Percentiles rank a stretch among this genome's conserved stretches.
phyloP scores from a whole-genome alignment of 2,329 filamentous ascomycete genomes.

The Hypomyces perniciosus region DNA sequence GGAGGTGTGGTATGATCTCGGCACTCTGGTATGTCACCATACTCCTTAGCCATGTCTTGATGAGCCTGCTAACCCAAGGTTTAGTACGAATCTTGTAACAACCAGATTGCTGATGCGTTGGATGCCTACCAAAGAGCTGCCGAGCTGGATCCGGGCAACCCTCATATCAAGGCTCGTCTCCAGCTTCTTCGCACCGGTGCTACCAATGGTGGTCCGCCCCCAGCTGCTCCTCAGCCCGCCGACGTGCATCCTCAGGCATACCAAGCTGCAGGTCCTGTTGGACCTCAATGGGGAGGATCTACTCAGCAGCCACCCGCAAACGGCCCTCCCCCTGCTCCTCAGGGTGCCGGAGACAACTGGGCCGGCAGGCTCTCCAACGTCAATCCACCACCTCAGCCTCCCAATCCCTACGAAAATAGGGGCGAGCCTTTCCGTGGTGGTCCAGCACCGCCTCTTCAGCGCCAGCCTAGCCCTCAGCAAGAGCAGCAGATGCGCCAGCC shows the following conservation, averaged over 20 bases:
- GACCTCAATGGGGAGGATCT: slow-evolving; percentile 84
- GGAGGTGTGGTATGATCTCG: slow-evolving; percentile 98
- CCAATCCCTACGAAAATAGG: slow-evolving; percentile 75
- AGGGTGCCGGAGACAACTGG: slow-evolving; percentile 48
- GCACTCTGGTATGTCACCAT: slow-evolving; percentile 69
- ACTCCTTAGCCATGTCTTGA: not conserved
- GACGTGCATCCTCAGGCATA: slow-evolving; percentile 96
- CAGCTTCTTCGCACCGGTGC: slow-evolving; percentile 81
- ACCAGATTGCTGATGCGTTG: slow-evolving; percentile 91
- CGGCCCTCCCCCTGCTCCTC: slow-evolving; percentile 60
- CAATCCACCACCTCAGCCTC: slow-evolving; percentile 65
- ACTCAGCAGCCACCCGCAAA: slow-evolving; percentile 46
- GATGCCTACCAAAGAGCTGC: slow-evolving; percentile 94
- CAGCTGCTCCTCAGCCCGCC: slow-evolving; percentile 81
- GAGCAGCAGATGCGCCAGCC: slow-evolving; percentile 54
- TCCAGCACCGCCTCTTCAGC: slow-evolving; percentile 58
- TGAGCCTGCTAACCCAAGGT: slow-evolving; percentile 24
- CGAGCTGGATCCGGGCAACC: slow-evolving; percentile 86
- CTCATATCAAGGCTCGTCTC: slow-evolving; percentile 91
- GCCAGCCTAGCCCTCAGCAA: slow-evolving; percentile 71
- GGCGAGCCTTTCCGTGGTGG: slow-evolving; percentile 62
- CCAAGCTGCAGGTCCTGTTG: slow-evolving; percentile 74
- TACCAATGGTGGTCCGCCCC: slow-evolving; percentile 64
- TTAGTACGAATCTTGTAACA: slow-evolving; percentile 97
- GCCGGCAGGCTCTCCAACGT: slow-evolving; percentile 71